Evolutionary conservation across 345 rosid species (phyloP), one percentile per base, ranked within the genome.

Genomic region (Barbarea vulgaris): DNA sequence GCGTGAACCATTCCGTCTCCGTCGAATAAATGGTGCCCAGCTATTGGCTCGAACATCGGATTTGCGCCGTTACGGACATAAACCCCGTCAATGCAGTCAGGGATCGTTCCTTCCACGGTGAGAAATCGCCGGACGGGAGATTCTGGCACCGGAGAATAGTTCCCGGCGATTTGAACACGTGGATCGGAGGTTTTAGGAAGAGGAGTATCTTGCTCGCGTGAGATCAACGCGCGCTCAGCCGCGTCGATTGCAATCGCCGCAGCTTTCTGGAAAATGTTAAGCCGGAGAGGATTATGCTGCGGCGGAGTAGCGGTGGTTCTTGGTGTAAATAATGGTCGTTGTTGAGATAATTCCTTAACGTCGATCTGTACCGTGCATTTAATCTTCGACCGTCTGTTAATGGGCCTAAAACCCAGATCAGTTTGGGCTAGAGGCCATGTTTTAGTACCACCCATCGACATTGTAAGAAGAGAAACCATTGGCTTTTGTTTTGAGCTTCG

Each of bases 1-100:
- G 96, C 91, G 64, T 94, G 98, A 30, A 94, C 88, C 98, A 94
- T 94, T 27, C 98, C 98, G 67, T 94, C 98, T 4, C 98, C 97
- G 81, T 94, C 98, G 50, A 94, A 94, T 7, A 94, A 70, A 74
- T 94, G 98, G 80, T 94, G 98, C 1, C 97, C 98, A 17, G 96
- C 91, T 19, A 81, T 78, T 0, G 98, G 98, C 72, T 89, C 85
- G 46, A 87, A 87, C 44, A 89, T 82, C 11, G 98, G 98, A 74
- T 94, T 94, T 4, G 97, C 98, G 3, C 98, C 98, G 87, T 94
- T 94, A 19, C 98, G 90, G 66, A 88, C 77, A 68, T 94, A 94
- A 7, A 91, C 95, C 4, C 98, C 98, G 62, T 84, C 71, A 53
- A 94, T 85, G 81, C 93, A 84, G 28, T 82, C 83, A 2, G 98